Conservation (phyloP, 148 eudicot genomes). For the Mesembryanthemum crystallinum region DNA sequence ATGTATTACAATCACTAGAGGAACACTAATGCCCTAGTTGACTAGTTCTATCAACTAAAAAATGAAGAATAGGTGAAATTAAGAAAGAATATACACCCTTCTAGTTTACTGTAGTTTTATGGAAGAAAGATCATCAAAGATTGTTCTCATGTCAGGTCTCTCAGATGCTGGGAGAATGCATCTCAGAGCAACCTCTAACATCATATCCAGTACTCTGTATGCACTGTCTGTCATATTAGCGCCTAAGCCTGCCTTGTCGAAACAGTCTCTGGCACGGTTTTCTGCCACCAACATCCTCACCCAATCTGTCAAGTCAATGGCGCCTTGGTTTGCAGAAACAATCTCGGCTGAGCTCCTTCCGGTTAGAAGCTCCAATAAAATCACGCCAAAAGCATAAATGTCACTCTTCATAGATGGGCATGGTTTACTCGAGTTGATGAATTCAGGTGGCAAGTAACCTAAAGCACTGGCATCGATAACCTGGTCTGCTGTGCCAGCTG, state of each 20-base stretch:
- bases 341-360: slow-evolving; percentile 52
- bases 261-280: slow-evolving; percentile 49
- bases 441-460: slow-evolving; percentile 72
- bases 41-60: neutral
- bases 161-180: slow-evolving; percentile 66
- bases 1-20: neutral
- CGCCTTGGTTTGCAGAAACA: slow-evolving; percentile 39
- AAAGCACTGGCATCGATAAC: slow-evolving; percentile 60
- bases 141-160: slow-evolving; percentile 56
- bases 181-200: slow-evolving; percentile 53
- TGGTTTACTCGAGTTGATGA: slow-evolving; percentile 59
- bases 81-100: neutral
- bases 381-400: slow-evolving; percentile 72
- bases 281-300: slow-evolving; percentile 45
- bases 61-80: neutral
- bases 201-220: slow-evolving; percentile 31
- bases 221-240: slow-evolving; percentile 15
- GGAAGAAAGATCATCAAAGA: slow-evolving; percentile 51
- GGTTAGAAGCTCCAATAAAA: slow-evolving; percentile 56
- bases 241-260: slow-evolving; percentile 34
- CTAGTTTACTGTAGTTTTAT: slow-evolving; percentile 24
- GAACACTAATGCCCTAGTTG: neutral
- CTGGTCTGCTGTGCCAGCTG: slow-evolving; percentile 66
- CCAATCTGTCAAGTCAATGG: slow-evolving; percentile 66
- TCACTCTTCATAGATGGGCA: slow-evolving; percentile 68